A percentile compares a stretch with the other conserved stretches of the same genome.
These are phyloP conservation scores for Boletellus ananas DNA, from an alignment of 768 basidiomycete species.

Conservation along the genomic window DNA sequence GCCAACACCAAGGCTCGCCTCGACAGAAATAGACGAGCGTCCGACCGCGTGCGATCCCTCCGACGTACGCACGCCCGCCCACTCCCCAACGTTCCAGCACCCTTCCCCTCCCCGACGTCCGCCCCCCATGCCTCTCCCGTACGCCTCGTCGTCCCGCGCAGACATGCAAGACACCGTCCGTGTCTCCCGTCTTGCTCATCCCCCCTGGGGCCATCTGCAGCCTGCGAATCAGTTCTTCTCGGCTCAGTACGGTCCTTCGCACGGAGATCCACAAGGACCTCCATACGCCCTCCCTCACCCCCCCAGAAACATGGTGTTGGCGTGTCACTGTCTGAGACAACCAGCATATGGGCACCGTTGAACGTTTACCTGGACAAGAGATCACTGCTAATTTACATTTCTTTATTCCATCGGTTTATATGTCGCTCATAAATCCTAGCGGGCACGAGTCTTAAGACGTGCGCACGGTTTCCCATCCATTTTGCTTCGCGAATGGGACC, in stretches of 20 bases:
- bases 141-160: constrained; percentile 35
- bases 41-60: constrained; percentile 5
- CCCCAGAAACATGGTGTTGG: constrained; percentile 11
- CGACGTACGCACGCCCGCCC: constrained; percentile 6
- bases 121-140: constrained; percentile 11
- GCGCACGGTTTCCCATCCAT: constrained; percentile 3
- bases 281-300: constrained; percentile 1
- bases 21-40: constrained; percentile 16
- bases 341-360: constrained; percentile 9
- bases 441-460: constrained; percentile 10
- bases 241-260: constrained; percentile 1
- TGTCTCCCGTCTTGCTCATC: constrained; percentile 22
- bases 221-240: constrained; percentile 26
- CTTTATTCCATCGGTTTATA: constrained; percentile 15
- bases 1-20: constrained; percentile 27
- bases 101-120: constrained; percentile 2
- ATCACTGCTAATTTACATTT: constrained; percentile 11
- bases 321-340: constrained; percentile 11
- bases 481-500: constrained; percentile 13
- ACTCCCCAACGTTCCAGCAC: constrained; percentile 4
- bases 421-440: constrained; percentile 13
- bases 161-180: constrained; percentile 44
- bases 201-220: constrained; percentile 22
- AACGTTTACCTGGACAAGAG: neutral
- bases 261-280: constrained; percentile 13